A percentile compares a stretch with the other conserved stretches of the same genome.
These are phyloP conservation scores for Penicillium coprophilum DNA, from an alignment of 495 filamentous ascomycete species.

Conservation along the genomic window DNA sequence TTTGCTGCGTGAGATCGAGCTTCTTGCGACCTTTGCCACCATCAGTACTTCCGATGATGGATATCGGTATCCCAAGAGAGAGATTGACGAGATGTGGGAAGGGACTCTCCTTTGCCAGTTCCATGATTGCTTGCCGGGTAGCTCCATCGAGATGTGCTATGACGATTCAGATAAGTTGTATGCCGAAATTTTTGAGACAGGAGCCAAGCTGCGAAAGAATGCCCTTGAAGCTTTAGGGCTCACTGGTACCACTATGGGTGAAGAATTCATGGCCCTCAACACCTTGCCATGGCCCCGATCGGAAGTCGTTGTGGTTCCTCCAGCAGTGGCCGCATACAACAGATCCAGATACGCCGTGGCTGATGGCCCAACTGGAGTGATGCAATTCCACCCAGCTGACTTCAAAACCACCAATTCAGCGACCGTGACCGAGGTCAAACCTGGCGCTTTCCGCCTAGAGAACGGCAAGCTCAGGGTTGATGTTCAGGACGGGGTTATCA, in stretches of 20 bases:
- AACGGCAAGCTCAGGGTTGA: slow-evolving; percentile 72
- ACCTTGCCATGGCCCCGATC: slow-evolving; percentile 80
- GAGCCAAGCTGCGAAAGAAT: slow-evolving; percentile 65
- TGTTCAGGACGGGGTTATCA: slow-evolving; percentile 73
- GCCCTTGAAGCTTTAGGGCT: slow-evolving; percentile 68
- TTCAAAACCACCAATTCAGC: slow-evolving; percentile 49
- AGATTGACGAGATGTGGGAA: slow-evolving; percentile 95
- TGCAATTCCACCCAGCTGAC: slow-evolving; percentile 51
- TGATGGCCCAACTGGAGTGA: slow-evolving; percentile 42
- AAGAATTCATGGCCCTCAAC: slow-evolving; percentile 61
- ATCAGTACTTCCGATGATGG: slow-evolving; percentile 52
- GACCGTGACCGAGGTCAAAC: slow-evolving; percentile 60
- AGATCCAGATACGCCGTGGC: slow-evolving; percentile 49
- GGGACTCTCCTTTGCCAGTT: slow-evolving; percentile 83
- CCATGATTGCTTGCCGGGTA: slow-evolving; percentile 96
- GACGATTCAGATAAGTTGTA: slow-evolving; percentile 90
- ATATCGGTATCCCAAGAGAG: slow-evolving; percentile 88
- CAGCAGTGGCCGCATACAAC: slow-evolving; percentile 25
- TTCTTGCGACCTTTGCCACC: slow-evolving; percentile 82
- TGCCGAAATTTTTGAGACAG: slow-evolving; percentile 74
- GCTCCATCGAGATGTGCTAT: slow-evolving; percentile 94
- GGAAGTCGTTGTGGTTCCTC: slow-evolving; percentile 65
- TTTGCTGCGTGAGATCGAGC: slow-evolving; percentile 81
- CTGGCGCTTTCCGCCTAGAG: slow-evolving; percentile 73
- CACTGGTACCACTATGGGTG: slow-evolving; percentile 29